A percentile compares a stretch with the other conserved stretches of the same genome.
Conservation (phyloP, 768 basidiomycete genomes). For the Leccinum arenicola region DNA sequence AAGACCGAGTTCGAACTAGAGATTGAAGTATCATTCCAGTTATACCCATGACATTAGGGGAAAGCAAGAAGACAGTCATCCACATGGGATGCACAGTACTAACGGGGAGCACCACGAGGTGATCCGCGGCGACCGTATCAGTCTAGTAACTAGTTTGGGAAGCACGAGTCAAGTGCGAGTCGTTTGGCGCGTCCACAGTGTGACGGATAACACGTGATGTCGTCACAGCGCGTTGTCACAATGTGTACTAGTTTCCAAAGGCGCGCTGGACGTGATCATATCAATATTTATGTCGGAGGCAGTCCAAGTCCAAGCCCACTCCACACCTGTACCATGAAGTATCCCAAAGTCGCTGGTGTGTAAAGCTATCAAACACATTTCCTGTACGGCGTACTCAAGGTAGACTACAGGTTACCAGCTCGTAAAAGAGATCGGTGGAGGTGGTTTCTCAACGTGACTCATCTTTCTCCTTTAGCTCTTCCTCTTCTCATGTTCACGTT, state of each 20-base stretch:
- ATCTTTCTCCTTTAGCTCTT: neutral
- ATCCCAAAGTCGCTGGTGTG: conserved; percentile 32
- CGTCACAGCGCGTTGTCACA: conserved; percentile 31
- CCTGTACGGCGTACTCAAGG: neutral
- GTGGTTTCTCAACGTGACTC: conserved; percentile 77
- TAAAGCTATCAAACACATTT: neutral
- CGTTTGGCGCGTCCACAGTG: neutral
- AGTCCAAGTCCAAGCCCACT: neutral
- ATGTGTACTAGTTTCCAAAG: neutral
- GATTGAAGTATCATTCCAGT: too few relatives aligned
- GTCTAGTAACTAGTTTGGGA: too few relatives aligned
- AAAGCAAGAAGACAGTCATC: neutral
- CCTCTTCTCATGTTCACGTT: neutral
- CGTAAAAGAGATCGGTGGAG: conserved; percentile 77
- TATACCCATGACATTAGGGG: neutral
- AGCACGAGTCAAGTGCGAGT: too few relatives aligned
- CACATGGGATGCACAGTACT: neutral
- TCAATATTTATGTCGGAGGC: conserved; percentile 8
- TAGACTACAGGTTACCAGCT: conserved; percentile 58
- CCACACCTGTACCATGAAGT: conserved; percentile 24
- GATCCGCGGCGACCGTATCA: neutral
- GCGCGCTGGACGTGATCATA: neutral
- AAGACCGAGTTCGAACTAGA: neutral
- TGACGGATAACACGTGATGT: conserved; percentile 10
- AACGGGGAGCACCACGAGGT: neutral